Evolutionary conservation across 2,329 filamentous ascomycete genomes (phyloP).

Genomic region (Penicillium vulpinum): DNA sequence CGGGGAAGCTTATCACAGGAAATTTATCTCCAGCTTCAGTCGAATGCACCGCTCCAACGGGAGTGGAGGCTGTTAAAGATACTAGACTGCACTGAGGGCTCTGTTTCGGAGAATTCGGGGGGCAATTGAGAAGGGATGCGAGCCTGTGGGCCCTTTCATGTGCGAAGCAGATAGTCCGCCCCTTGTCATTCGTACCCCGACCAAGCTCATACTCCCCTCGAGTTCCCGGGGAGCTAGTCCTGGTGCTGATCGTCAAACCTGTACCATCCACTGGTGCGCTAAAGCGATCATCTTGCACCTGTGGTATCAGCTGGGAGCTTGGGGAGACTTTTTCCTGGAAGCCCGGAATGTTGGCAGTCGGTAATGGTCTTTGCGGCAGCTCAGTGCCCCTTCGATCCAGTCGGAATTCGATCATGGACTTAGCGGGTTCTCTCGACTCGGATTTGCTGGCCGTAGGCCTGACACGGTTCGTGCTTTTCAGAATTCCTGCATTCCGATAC

Average conservation of each 20-base stretch:
- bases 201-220: constrained; percentile 29
- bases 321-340: constrained; percentile 27
- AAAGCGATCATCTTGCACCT: constrained; percentile 28
- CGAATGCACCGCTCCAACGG: constrained; percentile 27
- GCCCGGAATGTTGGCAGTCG: constrained; percentile 40
- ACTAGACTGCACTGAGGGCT: constrained; percentile 21
- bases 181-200: constrained; percentile 32
- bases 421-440: constrained; percentile 19
- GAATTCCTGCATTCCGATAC: constrained; percentile 42
- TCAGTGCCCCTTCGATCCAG: constrained; percentile 32
- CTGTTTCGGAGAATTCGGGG: constrained; percentile 32
- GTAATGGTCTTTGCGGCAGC: constrained; percentile 35
- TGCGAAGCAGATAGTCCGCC: constrained; percentile 35
- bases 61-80: constrained; percentile 33
- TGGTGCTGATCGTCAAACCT: constrained; percentile 29
- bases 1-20: constrained; percentile 35
- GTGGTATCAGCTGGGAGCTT: constrained; percentile 23
- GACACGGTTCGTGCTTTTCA: constrained; percentile 37
- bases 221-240: constrained; percentile 23
- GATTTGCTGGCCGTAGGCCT: constrained; percentile 33
- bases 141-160: constrained; percentile 38
- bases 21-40: constrained; percentile 38
- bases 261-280: constrained; percentile 32
- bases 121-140: constrained; percentile 35
- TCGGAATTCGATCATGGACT: constrained; percentile 31